These are phyloP conservation scores for Kodamaea kaohsiungensis DNA, from an alignment of 805 yeast genomes.

Conservation along the genomic window DNA sequence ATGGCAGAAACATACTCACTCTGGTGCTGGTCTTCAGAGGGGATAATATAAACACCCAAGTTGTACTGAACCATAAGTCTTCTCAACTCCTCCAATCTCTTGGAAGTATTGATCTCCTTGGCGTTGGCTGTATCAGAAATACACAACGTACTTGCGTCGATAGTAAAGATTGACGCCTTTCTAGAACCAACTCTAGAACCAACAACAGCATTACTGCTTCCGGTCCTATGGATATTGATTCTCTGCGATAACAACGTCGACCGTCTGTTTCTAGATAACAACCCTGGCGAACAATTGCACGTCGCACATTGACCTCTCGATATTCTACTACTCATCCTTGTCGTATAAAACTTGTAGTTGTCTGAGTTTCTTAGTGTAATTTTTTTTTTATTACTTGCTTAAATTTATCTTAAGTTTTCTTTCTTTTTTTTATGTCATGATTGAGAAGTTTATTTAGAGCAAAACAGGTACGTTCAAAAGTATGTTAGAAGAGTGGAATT, in stretches of 20 bases:
- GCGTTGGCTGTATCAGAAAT: constrained; percentile 31
- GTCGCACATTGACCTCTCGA: constrained; percentile 57
- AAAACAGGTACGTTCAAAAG: too few relatives aligned
- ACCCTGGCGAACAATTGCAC: constrained; percentile 85
- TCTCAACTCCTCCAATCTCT: constrained; percentile 26
- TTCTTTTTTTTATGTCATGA: background rate
- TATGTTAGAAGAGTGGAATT: too few relatives aligned
- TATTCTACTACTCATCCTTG: constrained; percentile 7
- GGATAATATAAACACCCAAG: constrained; percentile 57
- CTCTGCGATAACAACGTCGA: constrained; percentile 49
- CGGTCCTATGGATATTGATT: constrained; percentile 27
- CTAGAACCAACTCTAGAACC: constrained; percentile 33
- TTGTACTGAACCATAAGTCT: constrained; percentile 43
- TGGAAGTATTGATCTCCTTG: constrained; percentile 54
- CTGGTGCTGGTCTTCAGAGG: constrained; percentile 66
- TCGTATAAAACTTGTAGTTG: background rate
- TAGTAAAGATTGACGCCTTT: constrained; percentile 42
- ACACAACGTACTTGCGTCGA: constrained; percentile 44
- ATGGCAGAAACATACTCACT: constrained; percentile 56
- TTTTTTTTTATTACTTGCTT: constrained; percentile 1
- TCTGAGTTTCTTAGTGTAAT: background rate
- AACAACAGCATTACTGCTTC: constrained; percentile 18
- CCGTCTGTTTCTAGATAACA: constrained; percentile 65
- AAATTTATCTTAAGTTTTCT: background rate
- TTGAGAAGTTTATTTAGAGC: too few relatives aligned